Base-by-base conservation (phyloP, 2,329 filamentous ascomycete genomes). In the Hansfordia pulvinata region DNA sequence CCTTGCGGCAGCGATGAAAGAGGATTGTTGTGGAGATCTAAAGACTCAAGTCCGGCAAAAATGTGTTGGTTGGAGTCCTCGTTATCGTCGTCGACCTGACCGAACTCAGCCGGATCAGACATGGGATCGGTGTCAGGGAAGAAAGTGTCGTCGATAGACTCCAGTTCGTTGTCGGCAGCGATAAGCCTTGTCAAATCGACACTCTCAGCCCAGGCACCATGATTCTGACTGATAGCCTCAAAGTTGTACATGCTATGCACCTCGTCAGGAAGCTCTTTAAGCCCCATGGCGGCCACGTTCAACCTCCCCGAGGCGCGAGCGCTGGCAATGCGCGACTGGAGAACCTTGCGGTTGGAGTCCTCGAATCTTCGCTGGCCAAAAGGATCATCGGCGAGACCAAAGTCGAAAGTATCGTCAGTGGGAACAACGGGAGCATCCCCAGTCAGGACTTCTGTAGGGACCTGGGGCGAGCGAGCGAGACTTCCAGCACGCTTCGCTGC, bases 191-290 rank as follows among this genome's bases (percentile, higher is more conserved):
- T 79, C 23, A 96, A 56, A 44, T 96, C 88, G 8, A 96, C 83
- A 32, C 80, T 78, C 50, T 96, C 88, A 2, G 85, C 85, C 90
- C 90, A 96, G 18, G 76, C 72, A 8, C 74, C 68, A 19, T 67
- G 71, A 13, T 66, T 58, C 9, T 60, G 62, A 19, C 76, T 70
- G 29, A 74, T 64, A 2, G 69, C 64, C 28, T 85, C 75, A 11
- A 82, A 61, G 40, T 85, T 80, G 47, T 94, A 96, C 86, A 96
- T 96, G 29, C 75, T 72, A 53, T 93, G 58, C 0, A 96, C 80
- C 43, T 92, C 82, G 2, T 69, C 53, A 0, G 90, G 90, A 4
- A 98, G 79, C 30, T 78, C 65, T 33, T 74, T 79, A 20, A 98
- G 52, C 2, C 74, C 71, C 62, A 96, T 68, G 0, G 81, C 85